phyloP scores from a whole-genome alignment of 2,329 filamentous ascomycete species.

The Plenodomus biglobosus region DNA sequence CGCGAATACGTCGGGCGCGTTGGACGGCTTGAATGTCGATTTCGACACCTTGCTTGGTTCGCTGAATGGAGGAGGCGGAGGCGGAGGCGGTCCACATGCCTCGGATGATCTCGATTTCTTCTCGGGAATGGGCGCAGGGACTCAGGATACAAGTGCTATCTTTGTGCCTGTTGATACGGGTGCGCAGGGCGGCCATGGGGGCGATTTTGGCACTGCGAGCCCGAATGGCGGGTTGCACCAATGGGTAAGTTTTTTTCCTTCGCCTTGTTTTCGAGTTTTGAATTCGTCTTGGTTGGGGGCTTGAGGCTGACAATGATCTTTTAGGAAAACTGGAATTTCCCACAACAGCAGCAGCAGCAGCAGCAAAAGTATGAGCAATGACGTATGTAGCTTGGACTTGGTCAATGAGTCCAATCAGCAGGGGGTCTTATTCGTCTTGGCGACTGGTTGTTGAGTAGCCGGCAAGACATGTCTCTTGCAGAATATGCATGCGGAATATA shows the following conservation, averaged over 20 bases:
- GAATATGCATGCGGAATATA: too few species aligned
- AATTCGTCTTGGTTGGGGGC: neutral
- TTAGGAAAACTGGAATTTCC: conserved; percentile 36
- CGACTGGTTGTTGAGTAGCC: too few species aligned
- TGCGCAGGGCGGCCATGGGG: conserved; percentile 1
- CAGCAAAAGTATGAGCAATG: conserved; percentile 21
- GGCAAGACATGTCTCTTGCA: neutral
- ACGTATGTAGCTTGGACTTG: too few species aligned
- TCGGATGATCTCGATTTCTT: conserved; percentile 34
- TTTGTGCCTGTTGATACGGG: conserved; percentile 40
- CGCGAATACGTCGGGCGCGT: conserved; percentile 18
- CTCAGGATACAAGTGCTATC: conserved; percentile 35
- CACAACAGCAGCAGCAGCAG: conserved; percentile 20
- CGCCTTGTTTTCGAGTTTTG: neutral
- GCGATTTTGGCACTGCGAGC: conserved; percentile 27
- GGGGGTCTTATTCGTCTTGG: too few species aligned
- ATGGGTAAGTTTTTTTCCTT: conserved; percentile 29
- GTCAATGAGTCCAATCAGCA: too few species aligned
- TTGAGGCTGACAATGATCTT: conserved; percentile 1
- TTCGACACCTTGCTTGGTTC: conserved; percentile 37
- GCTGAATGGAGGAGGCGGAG: conserved; percentile 20
- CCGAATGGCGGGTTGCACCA: conserved; percentile 32
- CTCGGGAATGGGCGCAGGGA: conserved; percentile 19
- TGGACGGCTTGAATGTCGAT: conserved; percentile 37
- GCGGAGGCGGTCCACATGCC: neutral